Conservation (phyloP, 257 asterid species). For the Ophiorrhiza pumila region DNA sequence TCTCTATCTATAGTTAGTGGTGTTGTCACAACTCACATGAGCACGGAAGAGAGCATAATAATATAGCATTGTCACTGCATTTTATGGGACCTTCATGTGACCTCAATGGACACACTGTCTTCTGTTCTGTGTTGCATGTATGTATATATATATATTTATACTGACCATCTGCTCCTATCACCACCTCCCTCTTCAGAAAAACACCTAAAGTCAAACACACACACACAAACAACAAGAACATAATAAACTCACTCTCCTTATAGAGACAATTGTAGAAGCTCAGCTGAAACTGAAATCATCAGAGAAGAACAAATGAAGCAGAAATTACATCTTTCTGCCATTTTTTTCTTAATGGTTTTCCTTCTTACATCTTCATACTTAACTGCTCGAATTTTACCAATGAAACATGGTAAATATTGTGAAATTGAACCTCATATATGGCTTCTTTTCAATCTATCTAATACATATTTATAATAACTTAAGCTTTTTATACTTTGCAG, state of each 20-base stretch:
- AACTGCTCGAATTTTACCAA: constrained; percentile 16
- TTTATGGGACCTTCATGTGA: not conserved
- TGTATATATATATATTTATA: constrained; percentile 14
- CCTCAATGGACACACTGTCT: not conserved
- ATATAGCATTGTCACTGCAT: not conserved
- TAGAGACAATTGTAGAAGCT: not conserved
- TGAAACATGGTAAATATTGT: constrained; percentile 19
- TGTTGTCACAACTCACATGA: constrained; percentile 16
- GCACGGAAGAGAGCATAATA: constrained; percentile 6
- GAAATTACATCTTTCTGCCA: constrained; percentile 1
- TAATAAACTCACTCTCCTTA: not conserved
- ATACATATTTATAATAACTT: not conserved
- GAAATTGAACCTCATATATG: not conserved
- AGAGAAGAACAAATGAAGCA: constrained; percentile 24
- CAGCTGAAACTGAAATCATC: not conserved
- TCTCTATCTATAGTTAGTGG: not conserved
- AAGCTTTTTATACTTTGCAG: constrained; percentile 12
- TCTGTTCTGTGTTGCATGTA: constrained; percentile 14
- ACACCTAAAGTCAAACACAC: not conserved
- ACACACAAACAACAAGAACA: not conserved
- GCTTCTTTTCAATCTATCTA: not conserved
- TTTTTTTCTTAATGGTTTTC: constrained; percentile 18
- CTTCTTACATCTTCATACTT: constrained; percentile 16
- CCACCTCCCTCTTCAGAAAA: constrained; percentile 9
- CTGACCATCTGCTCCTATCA: constrained; percentile 20